Evolutionary conservation across 2,329 filamentous ascomycete genomes (phyloP).

Genomic region (Ophiostoma sp.): DNA sequence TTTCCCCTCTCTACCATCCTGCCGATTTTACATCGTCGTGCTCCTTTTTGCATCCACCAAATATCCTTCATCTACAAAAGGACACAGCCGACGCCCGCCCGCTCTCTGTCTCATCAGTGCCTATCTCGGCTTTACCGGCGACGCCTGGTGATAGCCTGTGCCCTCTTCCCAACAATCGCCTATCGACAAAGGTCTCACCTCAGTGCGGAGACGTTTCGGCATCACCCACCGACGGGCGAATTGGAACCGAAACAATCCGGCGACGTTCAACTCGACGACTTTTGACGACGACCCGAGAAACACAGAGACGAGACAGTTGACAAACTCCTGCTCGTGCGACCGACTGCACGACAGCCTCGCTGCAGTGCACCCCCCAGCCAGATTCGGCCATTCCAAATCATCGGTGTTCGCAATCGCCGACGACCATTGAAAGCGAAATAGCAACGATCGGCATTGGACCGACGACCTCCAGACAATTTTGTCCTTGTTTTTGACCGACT

Average conservation of each 20-base stretch:
- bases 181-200: slow-evolving; percentile 5
- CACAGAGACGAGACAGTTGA: background rate
- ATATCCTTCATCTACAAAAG: background rate
- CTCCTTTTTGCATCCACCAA: background rate
- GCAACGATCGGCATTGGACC: background rate
- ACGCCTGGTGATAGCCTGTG: background rate
- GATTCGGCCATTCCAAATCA: background rate
- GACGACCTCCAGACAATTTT: background rate
- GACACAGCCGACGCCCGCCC: background rate
- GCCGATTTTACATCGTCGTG: background rate
- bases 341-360: background rate
- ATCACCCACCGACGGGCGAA: background rate
- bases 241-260: background rate
- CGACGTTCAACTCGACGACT: background rate
- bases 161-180: background rate
- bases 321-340: background rate
- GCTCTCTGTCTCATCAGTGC: background rate
- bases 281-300: background rate
- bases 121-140: slow-evolving; percentile 14
- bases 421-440: background rate
- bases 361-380: background rate
- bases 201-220: slow-evolving; percentile 15
- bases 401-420: background rate
- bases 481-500: background rate
- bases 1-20: background rate